Evolutionary conservation across 768 basidiomycete genomes (phyloP).

Genomic region (Mycena venus): DNA sequence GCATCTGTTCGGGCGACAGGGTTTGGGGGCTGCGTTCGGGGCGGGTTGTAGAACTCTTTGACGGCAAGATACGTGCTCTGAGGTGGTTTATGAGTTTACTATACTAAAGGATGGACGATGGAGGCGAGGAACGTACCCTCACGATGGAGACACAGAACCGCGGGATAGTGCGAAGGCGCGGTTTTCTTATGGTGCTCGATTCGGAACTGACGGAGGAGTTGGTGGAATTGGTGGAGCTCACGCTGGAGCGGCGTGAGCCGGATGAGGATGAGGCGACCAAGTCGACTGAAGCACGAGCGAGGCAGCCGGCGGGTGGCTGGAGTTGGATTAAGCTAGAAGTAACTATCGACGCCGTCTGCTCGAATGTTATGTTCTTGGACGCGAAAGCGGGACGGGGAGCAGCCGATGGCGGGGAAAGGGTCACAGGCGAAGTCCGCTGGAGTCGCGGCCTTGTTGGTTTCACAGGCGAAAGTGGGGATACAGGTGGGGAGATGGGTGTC

Average conservation of each 20-base stretch:
- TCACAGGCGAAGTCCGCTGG: background rate
- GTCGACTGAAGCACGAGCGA: background rate
- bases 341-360: background rate
- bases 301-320: background rate
- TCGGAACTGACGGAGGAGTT: background rate
- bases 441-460: background rate
- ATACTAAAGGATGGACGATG: too few species aligned
- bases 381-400: background rate
- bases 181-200: background rate
- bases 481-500: background rate
- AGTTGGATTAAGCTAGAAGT: background rate
- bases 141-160: background rate
- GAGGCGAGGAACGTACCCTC: background rate
- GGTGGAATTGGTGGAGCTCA: background rate
- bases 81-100: background rate
- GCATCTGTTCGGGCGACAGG: background rate
- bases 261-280: background rate
- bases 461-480: background rate
- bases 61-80: background rate
- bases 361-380: background rate
- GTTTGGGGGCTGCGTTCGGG: too few species aligned
- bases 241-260: background rate
- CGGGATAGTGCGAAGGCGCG: conserved; percentile 5
- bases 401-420: background rate
- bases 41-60: background rate